phyloP scores from a whole-genome alignment of 352 stramenopile species.

The Pythium angustatum region DNA sequence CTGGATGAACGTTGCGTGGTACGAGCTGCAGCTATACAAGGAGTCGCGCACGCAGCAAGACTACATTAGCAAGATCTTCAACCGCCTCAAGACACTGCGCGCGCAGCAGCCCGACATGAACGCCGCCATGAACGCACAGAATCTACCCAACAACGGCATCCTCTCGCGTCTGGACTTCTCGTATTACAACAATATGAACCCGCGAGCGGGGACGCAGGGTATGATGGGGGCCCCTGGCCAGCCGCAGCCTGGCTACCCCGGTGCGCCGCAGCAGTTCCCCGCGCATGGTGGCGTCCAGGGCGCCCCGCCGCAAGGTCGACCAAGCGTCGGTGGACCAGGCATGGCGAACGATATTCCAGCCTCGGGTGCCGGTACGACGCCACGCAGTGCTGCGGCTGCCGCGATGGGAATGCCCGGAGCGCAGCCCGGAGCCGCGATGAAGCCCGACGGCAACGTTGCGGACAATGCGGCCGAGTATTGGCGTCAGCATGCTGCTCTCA shows the following conservation, averaged over 20 bases:
- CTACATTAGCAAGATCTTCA: constrained; percentile 90
- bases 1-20: constrained; percentile 88
- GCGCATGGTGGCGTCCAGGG: constrained; percentile 32
- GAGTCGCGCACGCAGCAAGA: constrained; percentile 83
- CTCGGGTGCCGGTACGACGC: constrained; percentile 19
- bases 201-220: constrained; percentile 28
- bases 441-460: constrained; percentile 19
- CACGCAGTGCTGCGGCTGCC: constrained; percentile 8
- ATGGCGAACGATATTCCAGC: constrained; percentile 25
- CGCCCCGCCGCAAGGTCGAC: constrained; percentile 23
- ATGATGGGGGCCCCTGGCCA: constrained; percentile 23
- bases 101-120: constrained; percentile 75
- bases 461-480: constrained; percentile 75
- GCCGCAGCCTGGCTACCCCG: constrained; percentile 39
- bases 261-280: constrained; percentile 44
- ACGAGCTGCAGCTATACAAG: constrained; percentile 83
- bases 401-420: constrained; percentile 24
- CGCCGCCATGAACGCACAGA: constrained; percentile 61
- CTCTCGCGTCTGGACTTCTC: constrained; percentile 73
- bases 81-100: constrained; percentile 73
- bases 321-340: constrained; percentile 15
- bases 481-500: constrained; percentile 72
- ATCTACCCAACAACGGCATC: constrained; percentile 69
- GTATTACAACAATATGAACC: constrained; percentile 72
- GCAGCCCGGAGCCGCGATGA: not conserved